Percentiles rank a stretch among this genome's conserved stretches.
Evolutionary conservation across 352 stramenopile species (phyloP).

Genomic region (Phytophthora hibernalis): DNA sequence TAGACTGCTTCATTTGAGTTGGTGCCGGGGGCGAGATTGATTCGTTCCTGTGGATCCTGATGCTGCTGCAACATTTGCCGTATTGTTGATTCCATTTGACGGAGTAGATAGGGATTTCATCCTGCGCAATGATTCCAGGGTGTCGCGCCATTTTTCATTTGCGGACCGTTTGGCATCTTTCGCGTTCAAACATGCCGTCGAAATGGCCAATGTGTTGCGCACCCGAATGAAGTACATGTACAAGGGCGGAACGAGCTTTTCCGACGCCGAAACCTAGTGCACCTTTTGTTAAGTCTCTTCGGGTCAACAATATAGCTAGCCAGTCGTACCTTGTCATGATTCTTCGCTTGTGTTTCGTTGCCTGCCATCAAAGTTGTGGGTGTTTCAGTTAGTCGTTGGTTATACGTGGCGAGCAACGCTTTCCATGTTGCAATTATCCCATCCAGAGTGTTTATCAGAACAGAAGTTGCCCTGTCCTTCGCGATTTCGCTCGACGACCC

Average conservation of each 20-base stretch:
- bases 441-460: conserved; percentile 48
- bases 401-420: conserved; percentile 54
- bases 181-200: conserved; percentile 62
- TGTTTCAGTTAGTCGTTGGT: conserved; percentile 46
- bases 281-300: not conserved
- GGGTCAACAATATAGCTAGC: not conserved
- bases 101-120: conserved; percentile 13
- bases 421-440: conserved; percentile 60
- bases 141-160: conserved; percentile 73
- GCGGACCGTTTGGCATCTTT: conserved; percentile 82
- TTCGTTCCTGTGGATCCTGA: conserved; percentile 9
- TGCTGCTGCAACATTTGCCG: conserved; percentile 1
- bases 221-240: conserved; percentile 71
- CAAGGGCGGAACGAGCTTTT: conserved; percentile 46
- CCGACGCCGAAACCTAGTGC: conserved; percentile 33
- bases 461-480: conserved; percentile 36
- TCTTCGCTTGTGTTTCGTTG: conserved; percentile 68
- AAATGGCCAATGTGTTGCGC: conserved; percentile 50
- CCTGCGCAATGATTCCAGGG: conserved; percentile 57
- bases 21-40: conserved; percentile 4
- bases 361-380: conserved; percentile 69
- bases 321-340: conserved; percentile 38
- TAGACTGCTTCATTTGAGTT: conserved; percentile 31
- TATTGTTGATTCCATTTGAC: conserved; percentile 16
- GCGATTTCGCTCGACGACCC: conserved; percentile 43